These are phyloP conservation scores for Ascochyta koolunga DNA, from an alignment of 2,329 filamentous ascomycete genomes.

Conservation along the genomic window DNA sequence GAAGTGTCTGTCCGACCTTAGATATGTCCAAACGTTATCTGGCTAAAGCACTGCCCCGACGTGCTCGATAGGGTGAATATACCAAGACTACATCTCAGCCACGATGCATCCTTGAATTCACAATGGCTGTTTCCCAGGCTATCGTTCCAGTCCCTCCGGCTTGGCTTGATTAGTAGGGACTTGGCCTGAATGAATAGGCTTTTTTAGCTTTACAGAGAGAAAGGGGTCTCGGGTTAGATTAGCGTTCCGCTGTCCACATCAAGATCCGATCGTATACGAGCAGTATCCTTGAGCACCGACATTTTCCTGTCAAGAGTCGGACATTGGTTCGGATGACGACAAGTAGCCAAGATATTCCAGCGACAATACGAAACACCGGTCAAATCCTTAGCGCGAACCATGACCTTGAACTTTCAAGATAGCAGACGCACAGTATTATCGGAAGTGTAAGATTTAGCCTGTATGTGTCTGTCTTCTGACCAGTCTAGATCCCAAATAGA, in stretches of 20 bases:
- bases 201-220: not conserved
- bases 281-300: not conserved
- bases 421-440: not conserved
- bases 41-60: not conserved
- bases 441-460: not conserved
- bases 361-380: constrained; percentile 2
- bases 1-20: not conserved
- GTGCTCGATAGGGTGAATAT: not conserved
- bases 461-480: not conserved
- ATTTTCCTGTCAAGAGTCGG: not conserved
- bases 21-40: not conserved
- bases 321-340: not conserved
- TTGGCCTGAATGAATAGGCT: not conserved
- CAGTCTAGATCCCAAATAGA: not conserved
- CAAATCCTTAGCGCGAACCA: constrained; percentile 3
- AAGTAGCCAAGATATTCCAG: not conserved
- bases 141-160: constrained; percentile 6
- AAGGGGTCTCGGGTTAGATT: not conserved
- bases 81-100: constrained; percentile 1
- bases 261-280: not conserved
- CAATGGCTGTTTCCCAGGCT: not conserved
- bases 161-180: constrained; percentile 2
- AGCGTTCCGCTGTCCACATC: constrained; percentile 1
- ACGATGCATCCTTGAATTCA: not conserved
- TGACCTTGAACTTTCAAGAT: not conserved